Conservation (phyloP, 2,329 filamentous ascomycete genomes). For the Ophiostoma ulmi region DNA sequence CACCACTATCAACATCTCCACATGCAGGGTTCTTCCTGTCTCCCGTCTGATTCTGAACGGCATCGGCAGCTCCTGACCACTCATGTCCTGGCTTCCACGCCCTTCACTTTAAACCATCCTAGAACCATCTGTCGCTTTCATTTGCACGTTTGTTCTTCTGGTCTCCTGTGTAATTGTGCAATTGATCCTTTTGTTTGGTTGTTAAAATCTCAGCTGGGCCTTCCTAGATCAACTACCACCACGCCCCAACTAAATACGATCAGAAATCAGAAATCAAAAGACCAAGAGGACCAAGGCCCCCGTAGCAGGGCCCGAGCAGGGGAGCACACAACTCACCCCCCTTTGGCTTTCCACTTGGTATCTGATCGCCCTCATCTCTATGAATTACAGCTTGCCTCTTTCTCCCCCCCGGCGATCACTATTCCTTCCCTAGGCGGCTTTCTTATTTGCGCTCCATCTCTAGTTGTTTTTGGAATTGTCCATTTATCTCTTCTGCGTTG, state of each 20-base stretch:
- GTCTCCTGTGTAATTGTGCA: background rate
- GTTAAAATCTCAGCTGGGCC: background rate
- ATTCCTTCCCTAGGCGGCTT: background rate
- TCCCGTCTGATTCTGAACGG: slow-evolving; percentile 16
- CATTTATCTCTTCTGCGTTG: background rate
- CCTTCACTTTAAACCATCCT: background rate
- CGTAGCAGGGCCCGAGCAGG: background rate
- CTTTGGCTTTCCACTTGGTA: slow-evolving; percentile 8
- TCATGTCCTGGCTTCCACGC: background rate
- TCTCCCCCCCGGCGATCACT: slow-evolving; percentile 21
- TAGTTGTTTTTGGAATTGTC: slow-evolving; percentile 10
- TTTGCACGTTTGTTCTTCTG: background rate
- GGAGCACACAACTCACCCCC: background rate
- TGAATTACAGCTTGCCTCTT: slow-evolving; percentile 12
- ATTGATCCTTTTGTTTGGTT: background rate
- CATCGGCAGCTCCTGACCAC: slow-evolving; percentile 13
- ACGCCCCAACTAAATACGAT: background rate
- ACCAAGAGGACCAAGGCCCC: slow-evolving; percentile 5
- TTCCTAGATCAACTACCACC: background rate
- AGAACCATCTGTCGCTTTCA: background rate
- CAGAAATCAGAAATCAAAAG: slow-evolving; percentile 5
- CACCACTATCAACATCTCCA: slow-evolving; percentile 10
- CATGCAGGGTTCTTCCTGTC: slow-evolving; percentile 16
- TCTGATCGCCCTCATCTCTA: slow-evolving; percentile 22
- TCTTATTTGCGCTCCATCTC: slow-evolving; percentile 6